Evolutionary conservation across 108 stramenopile genomes (phyloP).

Genomic region (Nitzschia sp.): DNA sequence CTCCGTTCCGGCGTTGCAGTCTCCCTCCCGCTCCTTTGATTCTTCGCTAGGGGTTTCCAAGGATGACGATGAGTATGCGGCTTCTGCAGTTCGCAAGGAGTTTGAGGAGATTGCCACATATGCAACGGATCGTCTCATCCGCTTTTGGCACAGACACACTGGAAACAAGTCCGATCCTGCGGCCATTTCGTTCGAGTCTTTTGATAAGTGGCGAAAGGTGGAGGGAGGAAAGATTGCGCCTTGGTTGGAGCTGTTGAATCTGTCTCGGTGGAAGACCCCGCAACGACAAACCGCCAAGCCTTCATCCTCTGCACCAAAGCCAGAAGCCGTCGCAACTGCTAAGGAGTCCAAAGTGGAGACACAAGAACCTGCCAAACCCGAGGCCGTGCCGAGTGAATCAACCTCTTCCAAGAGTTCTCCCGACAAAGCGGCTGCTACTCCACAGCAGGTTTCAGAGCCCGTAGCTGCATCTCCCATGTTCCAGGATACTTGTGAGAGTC

Average conservation of each 20-base stretch:
- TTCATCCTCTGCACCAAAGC: not conserved
- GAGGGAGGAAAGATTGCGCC: constrained; percentile 77
- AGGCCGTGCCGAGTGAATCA: constrained; percentile 5
- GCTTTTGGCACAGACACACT: constrained; percentile 38
- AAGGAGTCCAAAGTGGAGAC: not conserved
- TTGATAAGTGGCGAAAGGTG: constrained; percentile 79
- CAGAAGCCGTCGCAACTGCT: not conserved
- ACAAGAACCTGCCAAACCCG: constrained; percentile 7
- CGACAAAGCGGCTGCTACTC: not conserved
- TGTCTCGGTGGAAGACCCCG: constrained; percentile 70
- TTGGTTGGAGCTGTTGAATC: constrained; percentile 84
- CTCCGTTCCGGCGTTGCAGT: constrained; percentile 45
- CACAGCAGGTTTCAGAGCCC: constrained; percentile 9
- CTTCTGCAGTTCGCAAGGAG: constrained; percentile 49
- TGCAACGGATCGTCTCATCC: constrained; percentile 66
- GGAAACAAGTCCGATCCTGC: constrained; percentile 15
- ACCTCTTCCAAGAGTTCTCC: constrained; percentile 19
- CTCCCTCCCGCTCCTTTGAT: constrained; percentile 46
- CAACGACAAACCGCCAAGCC: constrained; percentile 2
- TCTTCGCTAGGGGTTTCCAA: constrained; percentile 29
- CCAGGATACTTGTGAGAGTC: constrained; percentile 42
- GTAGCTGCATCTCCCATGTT: constrained; percentile 33
- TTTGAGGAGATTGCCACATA: constrained; percentile 71
- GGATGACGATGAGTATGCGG: constrained; percentile 28
- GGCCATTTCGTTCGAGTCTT: constrained; percentile 51